These are phyloP conservation scores for Torulaspora microellipsoides DNA, from an alignment of 805 yeast species.

Conservation along the genomic window DNA sequence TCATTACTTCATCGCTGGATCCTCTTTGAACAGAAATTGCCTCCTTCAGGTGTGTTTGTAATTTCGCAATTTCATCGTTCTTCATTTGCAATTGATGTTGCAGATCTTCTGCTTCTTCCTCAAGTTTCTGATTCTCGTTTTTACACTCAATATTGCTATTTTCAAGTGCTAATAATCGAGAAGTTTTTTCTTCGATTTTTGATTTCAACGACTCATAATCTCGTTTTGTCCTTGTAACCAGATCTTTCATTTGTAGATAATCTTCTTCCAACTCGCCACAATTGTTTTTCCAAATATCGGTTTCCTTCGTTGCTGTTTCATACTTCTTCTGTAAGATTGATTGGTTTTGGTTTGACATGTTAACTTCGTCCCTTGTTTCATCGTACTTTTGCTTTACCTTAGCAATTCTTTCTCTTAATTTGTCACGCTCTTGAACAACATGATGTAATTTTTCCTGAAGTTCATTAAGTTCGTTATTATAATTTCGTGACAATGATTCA, in stretches of 20 bases:
- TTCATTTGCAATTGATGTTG: conserved; percentile 8
- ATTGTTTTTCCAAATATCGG: conserved; percentile 10
- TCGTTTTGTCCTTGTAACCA: conserved; percentile 4
- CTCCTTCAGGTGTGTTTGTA: conserved; percentile 10
- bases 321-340: conserved; percentile 26
- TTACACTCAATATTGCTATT: not conserved
- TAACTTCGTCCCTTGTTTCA: conserved; percentile 26
- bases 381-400: conserved; percentile 17
- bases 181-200: conserved; percentile 5
- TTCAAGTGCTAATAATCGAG: not conserved
- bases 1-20: conserved; percentile 8
- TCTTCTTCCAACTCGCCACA: conserved; percentile 8
- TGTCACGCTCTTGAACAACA: conserved; percentile 11
- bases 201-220: conserved; percentile 7
- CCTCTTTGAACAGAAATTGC: conserved; percentile 7
- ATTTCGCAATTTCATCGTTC: conserved; percentile 3
- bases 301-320: conserved; percentile 18
- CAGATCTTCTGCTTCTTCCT: not conserved
- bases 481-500: conserved; percentile 8
- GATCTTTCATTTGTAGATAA: conserved; percentile 3
- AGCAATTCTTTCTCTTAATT: conserved; percentile 10
- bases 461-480: conserved; percentile 11
- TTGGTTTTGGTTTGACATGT: conserved; percentile 29
- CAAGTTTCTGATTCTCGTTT: conserved; percentile 1
- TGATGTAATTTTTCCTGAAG: conserved; percentile 4